phyloP scores from a whole-genome alignment of 371 early-diverging fungal genomes.

The Saksenaea vasiformis region DNA sequence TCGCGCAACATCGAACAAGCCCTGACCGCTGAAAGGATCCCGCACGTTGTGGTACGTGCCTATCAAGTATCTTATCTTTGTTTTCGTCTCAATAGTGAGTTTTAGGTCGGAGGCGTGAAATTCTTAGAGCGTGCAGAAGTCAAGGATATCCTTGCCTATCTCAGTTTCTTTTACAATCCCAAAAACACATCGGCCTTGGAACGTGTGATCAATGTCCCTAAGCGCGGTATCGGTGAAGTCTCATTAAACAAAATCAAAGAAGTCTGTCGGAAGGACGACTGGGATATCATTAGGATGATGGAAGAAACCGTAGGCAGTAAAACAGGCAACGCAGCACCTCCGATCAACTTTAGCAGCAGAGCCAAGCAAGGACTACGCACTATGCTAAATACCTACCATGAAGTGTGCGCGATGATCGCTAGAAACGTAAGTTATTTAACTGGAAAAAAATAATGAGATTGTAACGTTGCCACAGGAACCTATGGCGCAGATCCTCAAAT shows the following conservation, averaged over 20 bases:
- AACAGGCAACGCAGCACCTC: not conserved
- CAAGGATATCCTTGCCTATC: slow-evolving; percentile 44
- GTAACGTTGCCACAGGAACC: slow-evolving; percentile 12
- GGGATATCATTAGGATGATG: slow-evolving; percentile 9
- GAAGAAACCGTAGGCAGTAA: slow-evolving; percentile 1
- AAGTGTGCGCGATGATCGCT: not conserved
- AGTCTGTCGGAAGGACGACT: not conserved
- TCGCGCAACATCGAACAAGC: slow-evolving; percentile 50
- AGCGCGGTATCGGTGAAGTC: slow-evolving; percentile 50
- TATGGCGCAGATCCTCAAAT: slow-evolving; percentile 15
- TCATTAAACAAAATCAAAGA: slow-evolving; percentile 26
- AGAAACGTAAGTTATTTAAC: not conserved
- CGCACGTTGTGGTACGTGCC: slow-evolving; percentile 47
- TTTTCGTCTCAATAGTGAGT: slow-evolving; percentile 26
- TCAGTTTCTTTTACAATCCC: slow-evolving; percentile 50
- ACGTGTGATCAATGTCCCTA: slow-evolving; percentile 49
- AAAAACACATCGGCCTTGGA: slow-evolving; percentile 44
- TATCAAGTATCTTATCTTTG: slow-evolving; percentile 8
- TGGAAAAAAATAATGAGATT: not conserved
- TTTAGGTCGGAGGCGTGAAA: slow-evolving; percentile 38
- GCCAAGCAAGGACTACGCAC: not conserved
- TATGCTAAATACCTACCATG: not conserved
- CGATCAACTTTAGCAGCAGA: not conserved
- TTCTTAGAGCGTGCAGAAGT: slow-evolving; percentile 52
- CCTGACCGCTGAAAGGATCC: slow-evolving; percentile 41